Evolutionary conservation across 306 rosid species (phyloP), one percentile per base, ranked within the genome.

Genomic region (Fragaria ananassa): DNA sequence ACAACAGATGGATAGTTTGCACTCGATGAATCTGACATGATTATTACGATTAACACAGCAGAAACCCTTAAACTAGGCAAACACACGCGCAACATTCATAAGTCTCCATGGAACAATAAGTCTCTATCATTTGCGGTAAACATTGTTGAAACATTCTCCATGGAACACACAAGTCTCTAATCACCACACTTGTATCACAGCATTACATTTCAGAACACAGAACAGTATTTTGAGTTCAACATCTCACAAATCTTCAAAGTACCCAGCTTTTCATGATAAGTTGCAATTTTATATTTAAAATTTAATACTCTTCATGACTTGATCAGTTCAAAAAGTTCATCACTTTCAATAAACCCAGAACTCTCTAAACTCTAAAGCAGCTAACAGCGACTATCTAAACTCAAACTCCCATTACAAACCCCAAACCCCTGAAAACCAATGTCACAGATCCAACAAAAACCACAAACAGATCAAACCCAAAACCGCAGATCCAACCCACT

Each of bases 401-500:
- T 19, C 72, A 49, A 54, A 35, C 51, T 18, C 57, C 76, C 61
- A 68, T 42, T 18, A 60, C 46, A 71, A 63, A 49, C 35, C 74
- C 71, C 46, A 27, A 21, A 8, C 53, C 4, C 67, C 71, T 19
- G 15, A 51, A 64, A 31, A 21, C 31, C 65, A 62, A 60, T 23
- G 47, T 45, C 56, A 27, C 18, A 74, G 61, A 82, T 76, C 77
- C 27, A 71, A 11, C 11, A 74, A 21, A 63, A 70, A 27, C 12
- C 19, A 10, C 25, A 70, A 66, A 64, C 53, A 86, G 85, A 92
- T 95, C 92, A 85, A 78, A 69, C 83, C 54, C 64, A 78, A 80
- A 90, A 87, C 84, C 91, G 91, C 80, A 88, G 93, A 95, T 95
- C 97, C 85, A 78, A 73, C 76, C 19, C 76, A 64, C 34, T 15